Evolutionary conservation across 495 filamentous ascomycete genomes (phyloP), one percentile per base, ranked within the genome.

Genomic region (Neurospora sp.): DNA sequence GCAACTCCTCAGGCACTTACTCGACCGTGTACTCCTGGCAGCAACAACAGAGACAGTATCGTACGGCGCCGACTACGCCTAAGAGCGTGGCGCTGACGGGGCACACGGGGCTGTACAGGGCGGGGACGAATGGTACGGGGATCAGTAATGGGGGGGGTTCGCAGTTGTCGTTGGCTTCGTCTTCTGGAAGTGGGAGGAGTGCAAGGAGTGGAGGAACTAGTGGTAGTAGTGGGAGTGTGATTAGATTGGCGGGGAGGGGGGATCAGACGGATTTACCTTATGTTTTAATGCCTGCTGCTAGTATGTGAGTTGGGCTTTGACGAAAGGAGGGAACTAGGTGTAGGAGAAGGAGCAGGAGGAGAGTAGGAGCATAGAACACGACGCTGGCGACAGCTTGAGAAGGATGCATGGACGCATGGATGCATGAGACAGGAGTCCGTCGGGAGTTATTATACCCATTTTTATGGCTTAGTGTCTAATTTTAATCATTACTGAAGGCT

Each of bases 11-110:
- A 5, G 38, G 45, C 34, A 69, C 31, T 5, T 37, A 8, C 34
- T 40, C 40, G 17, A 36, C 71, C 21, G 38, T 19, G 15, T 28
- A 45, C 78, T 77, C 70, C 43, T 73, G 17, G 71, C 75, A 6
- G 76, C 71, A 31, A 73, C 73, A 11, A 11, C 78, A 79, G 36
- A 72, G 75, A 73, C 80, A 81, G 48, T 86, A 83, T 71, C 82
- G 82, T 69, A 88, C 87, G 1, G 87, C 87, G 45, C 87, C 87
- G 7, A 86, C 84, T 7, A 88, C 87, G 15, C 87, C 87, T 7
- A 80, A 79, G 62, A 86, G 85, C 71, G 78, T 78, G 40, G 72
- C 72, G 15, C 79, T 79, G 45, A 54, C 21, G 10, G 45, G 19
- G 42, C 38, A 45, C 11, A 54, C 21, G 9, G 78, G 42, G n/a